Conservation (phyloP, 805 yeast genomes). For the Yueomyces sinensis region DNA sequence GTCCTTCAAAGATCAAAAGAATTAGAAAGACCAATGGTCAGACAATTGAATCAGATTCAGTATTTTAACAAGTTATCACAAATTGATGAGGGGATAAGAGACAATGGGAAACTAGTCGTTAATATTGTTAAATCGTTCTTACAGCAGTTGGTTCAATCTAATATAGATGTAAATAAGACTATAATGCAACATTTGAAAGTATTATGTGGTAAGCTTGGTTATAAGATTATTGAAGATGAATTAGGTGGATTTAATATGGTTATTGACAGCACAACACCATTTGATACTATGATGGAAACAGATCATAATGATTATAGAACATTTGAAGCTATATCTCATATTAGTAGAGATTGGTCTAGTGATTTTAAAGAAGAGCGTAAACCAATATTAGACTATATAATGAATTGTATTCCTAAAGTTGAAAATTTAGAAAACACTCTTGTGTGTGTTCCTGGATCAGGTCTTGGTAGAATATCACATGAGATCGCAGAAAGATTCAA, state of each 20-base stretch:
- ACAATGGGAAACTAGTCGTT: conserved; percentile 36
- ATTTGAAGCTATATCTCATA: conserved; percentile 61
- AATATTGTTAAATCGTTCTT: conserved; percentile 31
- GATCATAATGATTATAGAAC: conserved; percentile 29
- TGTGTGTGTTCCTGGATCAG: conserved; percentile 77
- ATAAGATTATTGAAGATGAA: no score
- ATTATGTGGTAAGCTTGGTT: conserved; percentile 22
- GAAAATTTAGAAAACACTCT: conserved; percentile 28
- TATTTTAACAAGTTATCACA: conserved; percentile 38
- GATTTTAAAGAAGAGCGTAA: conserved; percentile 35
- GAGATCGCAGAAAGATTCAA: conserved; percentile 33
- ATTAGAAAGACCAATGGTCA: conserved; percentile 2
- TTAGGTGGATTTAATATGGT: no score
- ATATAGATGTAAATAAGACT: conserved; percentile 15
- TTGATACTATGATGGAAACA: conserved; percentile 1
- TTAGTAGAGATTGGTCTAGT: conserved; percentile 63
- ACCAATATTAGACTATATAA: conserved; percentile 43
- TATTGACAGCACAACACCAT: no score
- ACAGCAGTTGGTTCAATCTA: conserved; percentile 13
- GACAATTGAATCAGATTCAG: conserved; percentile 30
- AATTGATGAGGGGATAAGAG: conserved; percentile 34
- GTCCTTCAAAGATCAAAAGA: conserved; percentile 10
- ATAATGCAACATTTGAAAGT: conserved; percentile 31
- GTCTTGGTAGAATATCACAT: conserved; percentile 67
- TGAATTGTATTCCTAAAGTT: conserved; percentile 26